Evolutionary conservation across 352 stramenopile species (phyloP).

Genomic region (Thraustochytrium sp.): DNA sequence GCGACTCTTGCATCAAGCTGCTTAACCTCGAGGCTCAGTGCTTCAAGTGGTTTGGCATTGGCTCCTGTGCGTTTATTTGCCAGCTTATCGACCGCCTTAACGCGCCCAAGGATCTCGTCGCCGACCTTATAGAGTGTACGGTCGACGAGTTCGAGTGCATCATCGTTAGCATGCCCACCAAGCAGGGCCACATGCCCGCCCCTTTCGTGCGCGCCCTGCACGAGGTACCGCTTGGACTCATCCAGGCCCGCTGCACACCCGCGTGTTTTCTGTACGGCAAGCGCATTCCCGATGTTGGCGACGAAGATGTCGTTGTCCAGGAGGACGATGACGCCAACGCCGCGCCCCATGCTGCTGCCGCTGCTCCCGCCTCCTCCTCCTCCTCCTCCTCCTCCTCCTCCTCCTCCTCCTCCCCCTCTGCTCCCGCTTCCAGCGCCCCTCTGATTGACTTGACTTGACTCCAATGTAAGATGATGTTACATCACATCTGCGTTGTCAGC

Average conservation of each 20-base stretch:
- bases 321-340: background rate
- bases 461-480: no score
- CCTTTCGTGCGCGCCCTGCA: background rate
- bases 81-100: background rate
- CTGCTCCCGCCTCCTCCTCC: background rate
- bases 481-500: no score
- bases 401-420: background rate
- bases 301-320: background rate
- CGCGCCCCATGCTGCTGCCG: no score
- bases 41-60: conserved; percentile 2
- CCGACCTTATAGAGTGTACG: background rate
- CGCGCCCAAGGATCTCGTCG: background rate
- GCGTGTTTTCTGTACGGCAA: background rate
- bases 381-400: background rate
- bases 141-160: background rate
- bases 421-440: background rate
- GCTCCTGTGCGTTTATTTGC: background rate
- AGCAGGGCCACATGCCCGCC: background rate
- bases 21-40: background rate
- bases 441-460: no score
- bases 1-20: conserved; percentile 21
- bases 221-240: background rate
- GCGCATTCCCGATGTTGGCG: background rate
- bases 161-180: background rate
- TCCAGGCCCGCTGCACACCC: background rate